Conservation (phyloP, 768 basidiomycete species). For the Amanita subjunquillea region DNA sequence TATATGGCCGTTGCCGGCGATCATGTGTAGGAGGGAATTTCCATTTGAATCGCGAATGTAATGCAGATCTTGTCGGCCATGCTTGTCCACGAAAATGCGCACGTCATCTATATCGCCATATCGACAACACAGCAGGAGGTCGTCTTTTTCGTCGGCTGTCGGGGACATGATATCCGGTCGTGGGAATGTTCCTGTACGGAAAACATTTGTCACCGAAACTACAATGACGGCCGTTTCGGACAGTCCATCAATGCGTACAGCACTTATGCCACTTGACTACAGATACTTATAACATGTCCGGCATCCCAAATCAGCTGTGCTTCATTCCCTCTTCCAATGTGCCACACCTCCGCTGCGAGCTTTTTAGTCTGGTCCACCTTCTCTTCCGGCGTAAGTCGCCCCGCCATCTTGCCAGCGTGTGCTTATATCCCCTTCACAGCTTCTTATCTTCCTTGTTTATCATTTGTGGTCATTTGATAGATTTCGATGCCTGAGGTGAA, state of each 20-base stretch:
- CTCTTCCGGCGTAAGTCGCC: constrained; percentile 33
- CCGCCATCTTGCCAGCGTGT: neutral
- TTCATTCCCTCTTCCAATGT: constrained; percentile 29
- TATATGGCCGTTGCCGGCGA: constrained; percentile 78
- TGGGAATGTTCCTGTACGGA: neutral
- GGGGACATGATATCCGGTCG: neutral
- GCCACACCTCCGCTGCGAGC: constrained; percentile 50
- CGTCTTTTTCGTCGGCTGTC: constrained; percentile 40
- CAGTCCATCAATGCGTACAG: too few species aligned
- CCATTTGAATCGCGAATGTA: constrained; percentile 61
- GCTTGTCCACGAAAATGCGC: constrained; percentile 48
- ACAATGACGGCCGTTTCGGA: too few species aligned
- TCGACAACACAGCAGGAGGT: constrained; percentile 73
- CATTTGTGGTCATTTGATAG: constrained; percentile 77
- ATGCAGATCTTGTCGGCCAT: constrained; percentile 39
- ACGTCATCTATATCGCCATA: constrained; percentile 85
- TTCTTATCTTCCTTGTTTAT: constrained; percentile 52
- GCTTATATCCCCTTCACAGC: constrained; percentile 22
- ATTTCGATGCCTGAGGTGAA: constrained; percentile 63
- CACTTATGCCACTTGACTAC: neutral
- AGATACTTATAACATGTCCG: too few species aligned
- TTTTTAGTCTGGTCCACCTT: constrained; percentile 57
- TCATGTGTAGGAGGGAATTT: constrained; percentile 82
- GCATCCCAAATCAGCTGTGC: neutral
- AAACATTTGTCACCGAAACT: neutral